phyloP scores from a whole-genome alignment of 2,329 filamentous ascomycete genomes.

The Penicillium sclerotiorum region DNA sequence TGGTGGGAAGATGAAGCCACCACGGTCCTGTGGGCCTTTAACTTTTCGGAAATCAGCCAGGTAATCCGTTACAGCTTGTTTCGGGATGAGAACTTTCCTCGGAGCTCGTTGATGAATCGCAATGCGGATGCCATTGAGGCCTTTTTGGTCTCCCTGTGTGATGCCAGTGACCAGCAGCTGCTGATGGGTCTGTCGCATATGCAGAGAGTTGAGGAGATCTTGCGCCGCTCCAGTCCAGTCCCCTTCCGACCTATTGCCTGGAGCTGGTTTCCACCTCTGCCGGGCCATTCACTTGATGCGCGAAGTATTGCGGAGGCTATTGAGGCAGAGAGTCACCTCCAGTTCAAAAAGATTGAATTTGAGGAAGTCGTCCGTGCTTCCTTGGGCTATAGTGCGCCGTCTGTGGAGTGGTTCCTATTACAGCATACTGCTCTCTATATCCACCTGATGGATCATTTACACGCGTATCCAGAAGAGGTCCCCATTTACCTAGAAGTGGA shows the following conservation, averaged over 20 bases:
- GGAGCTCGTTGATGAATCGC: constrained; percentile 36
- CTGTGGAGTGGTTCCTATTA: constrained; percentile 43
- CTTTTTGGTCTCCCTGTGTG: constrained; percentile 34
- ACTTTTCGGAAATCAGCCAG: constrained; percentile 39
- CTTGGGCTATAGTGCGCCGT: constrained; percentile 36
- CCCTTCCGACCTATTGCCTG: constrained; percentile 31
- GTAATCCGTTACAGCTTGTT: constrained; percentile 44
- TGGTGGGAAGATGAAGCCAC: constrained; percentile 48
- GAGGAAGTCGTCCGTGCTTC: constrained; percentile 45
- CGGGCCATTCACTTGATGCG: constrained; percentile 24
- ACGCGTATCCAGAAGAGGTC: constrained; percentile 35
- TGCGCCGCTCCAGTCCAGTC: constrained; percentile 34
- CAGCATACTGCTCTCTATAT: constrained; percentile 42
- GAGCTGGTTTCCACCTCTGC: constrained; percentile 39
- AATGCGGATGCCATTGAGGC: constrained; percentile 35
- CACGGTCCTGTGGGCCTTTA: constrained; percentile 43
- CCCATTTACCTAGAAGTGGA: constrained; percentile 39
- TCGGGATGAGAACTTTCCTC: constrained; percentile 37
- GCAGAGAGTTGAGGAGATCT: constrained; percentile 44
- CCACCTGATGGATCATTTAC: constrained; percentile 35
- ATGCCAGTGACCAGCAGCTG: constrained; percentile 29
- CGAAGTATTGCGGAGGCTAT: constrained; percentile 36
- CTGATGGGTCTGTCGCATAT: constrained; percentile 35
- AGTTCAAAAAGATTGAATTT: constrained; percentile 42
- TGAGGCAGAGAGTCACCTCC: constrained; percentile 43